Evolutionary conservation across 106 monocot species (phyloP), one percentile per base, ranked within the genome.

Genomic region (Platanthera guangdongensis): DNA sequence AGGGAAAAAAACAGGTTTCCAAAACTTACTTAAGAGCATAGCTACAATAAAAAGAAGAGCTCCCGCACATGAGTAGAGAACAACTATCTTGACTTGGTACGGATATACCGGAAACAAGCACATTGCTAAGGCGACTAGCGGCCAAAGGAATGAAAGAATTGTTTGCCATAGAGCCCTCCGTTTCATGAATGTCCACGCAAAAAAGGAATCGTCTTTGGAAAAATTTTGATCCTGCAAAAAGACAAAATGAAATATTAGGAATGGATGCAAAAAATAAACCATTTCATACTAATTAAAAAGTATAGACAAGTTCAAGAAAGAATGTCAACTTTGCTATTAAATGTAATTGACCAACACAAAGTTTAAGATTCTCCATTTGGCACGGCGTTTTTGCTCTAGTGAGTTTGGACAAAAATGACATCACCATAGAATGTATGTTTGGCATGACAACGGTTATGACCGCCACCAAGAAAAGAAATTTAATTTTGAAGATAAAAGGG

Each of bases 31-130:
- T 68, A 90, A 45, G 77, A 96, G 90, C 64, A 96, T 48, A 51
- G 73, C 86, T 75, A 90, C 82, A 54, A 96, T 89, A 80, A 93
- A 83, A 32, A 96, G 74, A 7, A 96, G 73, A 77, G 87, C 90
- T 70, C 95, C 95, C 75, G 93, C 95, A 83, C 95, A 96, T 19
- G 90, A 84, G 74, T 93, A 93, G 32, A 96, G 90, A 18, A 96
- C 93, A 62, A 96, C 90, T 76, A 96, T 88, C 85, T 96, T 93
- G 90, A 93, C 93, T 59, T 87, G 92, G 55, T 93, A 96, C 45
- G 95, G 95, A 47, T 96, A 67, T 4, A 67, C 39, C 3, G 9
- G 67, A 67, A 67, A 67, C 67, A 67, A 67, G 12, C 67, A 67
- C 67, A 67, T 30, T 39, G 67, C 67, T 67, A 67, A 12, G 32